Conservation (phyloP, 2,329 filamentous ascomycete species). For the Periconia sp. region DNA sequence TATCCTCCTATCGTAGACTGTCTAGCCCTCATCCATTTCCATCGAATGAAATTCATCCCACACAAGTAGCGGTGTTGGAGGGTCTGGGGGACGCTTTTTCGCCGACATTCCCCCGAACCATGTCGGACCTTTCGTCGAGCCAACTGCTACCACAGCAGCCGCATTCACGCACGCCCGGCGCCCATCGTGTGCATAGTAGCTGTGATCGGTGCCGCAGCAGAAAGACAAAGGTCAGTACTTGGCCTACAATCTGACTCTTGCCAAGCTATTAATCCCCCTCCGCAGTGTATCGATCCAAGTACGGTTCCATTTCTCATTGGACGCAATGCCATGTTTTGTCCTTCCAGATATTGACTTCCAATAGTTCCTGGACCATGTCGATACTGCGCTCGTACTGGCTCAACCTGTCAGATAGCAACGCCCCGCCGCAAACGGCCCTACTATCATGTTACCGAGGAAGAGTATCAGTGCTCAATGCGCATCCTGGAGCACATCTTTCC, state of each 20-base stretch:
- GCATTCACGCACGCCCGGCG: slow-evolving; percentile 15
- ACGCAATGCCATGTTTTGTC: slow-evolving; percentile 3
- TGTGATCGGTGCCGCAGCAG: slow-evolving; percentile 42
- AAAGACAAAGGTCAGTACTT: slow-evolving; percentile 38
- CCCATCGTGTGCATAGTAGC: slow-evolving; percentile 40
- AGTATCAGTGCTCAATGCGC: slow-evolving; percentile 41
- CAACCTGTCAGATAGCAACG: slow-evolving; percentile 38
- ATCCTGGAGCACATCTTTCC: slow-evolving; percentile 42
- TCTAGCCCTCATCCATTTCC: slow-evolving; percentile 12
- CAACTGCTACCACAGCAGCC: slow-evolving; percentile 6
- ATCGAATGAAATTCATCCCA: slow-evolving; percentile 23
- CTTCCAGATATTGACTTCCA: slow-evolving; percentile 19
- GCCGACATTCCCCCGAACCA: slow-evolving; percentile 5
- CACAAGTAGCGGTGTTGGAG: slow-evolving; percentile 3
- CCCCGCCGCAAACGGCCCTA: slow-evolving; percentile 41
- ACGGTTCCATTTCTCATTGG: slow-evolving; percentile 12
- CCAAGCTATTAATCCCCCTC: slow-evolving; percentile 27
- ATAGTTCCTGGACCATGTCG: slow-evolving; percentile 42
- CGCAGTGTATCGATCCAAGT: slow-evolving; percentile 44
- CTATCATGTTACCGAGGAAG: slow-evolving; percentile 44
- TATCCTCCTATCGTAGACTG: slow-evolving; percentile 12
- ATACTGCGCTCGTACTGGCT: slow-evolving; percentile 41
- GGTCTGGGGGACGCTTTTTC: neutral
- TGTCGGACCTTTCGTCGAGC: slow-evolving; percentile 28
- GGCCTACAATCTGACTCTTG: slow-evolving; percentile 5